phyloP scores from a whole-genome alignment of 2,329 filamentous ascomycete species.

The Sporothrix variecibatus region DNA sequence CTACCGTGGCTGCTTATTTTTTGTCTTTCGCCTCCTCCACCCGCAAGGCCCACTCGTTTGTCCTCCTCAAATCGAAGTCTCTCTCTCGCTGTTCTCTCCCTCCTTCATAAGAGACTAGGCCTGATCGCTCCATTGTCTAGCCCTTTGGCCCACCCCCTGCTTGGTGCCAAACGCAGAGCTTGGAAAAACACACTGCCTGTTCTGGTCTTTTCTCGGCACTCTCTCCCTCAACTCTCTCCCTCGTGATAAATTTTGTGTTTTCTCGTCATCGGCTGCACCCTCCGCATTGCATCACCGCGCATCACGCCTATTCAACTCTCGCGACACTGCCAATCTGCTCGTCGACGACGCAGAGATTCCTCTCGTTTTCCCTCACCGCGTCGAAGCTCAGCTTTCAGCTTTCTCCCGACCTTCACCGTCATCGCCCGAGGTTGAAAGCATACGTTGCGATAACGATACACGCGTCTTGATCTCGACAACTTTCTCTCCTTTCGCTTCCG shows the following conservation, averaged over 20 bases:
- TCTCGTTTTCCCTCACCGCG: not conserved
- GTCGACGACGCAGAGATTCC: not conserved
- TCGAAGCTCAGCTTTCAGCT: not conserved
- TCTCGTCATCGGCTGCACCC: conserved; percentile 10
- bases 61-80: not conserved
- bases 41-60: not conserved
- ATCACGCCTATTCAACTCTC: conserved; percentile 1
- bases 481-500: not conserved
- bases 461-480: conserved; percentile 5
- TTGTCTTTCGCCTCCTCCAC: conserved; percentile 16
- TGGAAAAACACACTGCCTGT: conserved; percentile 27
- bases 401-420: not conserved
- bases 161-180: conserved; percentile 15
- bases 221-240: conserved; percentile 5
- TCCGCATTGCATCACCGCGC: not conserved
- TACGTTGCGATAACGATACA: conserved; percentile 4
- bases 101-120: not conserved
- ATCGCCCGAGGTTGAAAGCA: not conserved
- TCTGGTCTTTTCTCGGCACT: conserved; percentile 21
- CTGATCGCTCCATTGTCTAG: not conserved
- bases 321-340: not conserved
- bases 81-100: too few relatives aligned
- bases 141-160: conserved; percentile 16
- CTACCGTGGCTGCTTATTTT: conserved; percentile 16
- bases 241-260: conserved; percentile 20